Evolutionary conservation across 1,139 yeast species (phyloP), one percentile per base, ranked within the genome.

Genomic region (Taphrina flavorubra): DNA sequence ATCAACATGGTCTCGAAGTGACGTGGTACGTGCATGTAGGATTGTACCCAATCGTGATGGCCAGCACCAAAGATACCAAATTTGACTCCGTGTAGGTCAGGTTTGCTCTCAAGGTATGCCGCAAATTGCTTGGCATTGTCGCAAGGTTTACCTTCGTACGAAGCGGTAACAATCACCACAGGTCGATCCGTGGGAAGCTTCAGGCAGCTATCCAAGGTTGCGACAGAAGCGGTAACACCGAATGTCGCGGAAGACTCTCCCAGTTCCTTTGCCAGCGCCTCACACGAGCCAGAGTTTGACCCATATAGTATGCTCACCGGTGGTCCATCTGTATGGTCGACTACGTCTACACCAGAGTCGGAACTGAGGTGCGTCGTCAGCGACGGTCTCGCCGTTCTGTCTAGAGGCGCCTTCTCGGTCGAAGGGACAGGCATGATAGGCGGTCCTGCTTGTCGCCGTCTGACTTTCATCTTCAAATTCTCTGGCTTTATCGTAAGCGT

Each of bases 51-150:
- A 39, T 65, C 69, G 47, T 65, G 69, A 49, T 65, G 69, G 20
- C 69, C 69, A 13, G 65, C 64, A 36, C 69, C 69, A 53, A 65
- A 65, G 60, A 65, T 55, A 14, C 60, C 53, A 34, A 59, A 65
- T 42, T 60, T 42, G 40, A 65, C 69, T 18, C 60, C 69, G 31
- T 36, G 40, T 40, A 65, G 55, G 44, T 62, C 59, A 11, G 66
- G 66, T 13, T 51, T 51, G 42, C 59, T 49, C 18, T 51, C 64
- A 13, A 65, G 42, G 37, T 61, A 65, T 16, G 64, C 64, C 10
- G 64, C 69, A 53, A 65, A 65, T 49, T 59, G 69, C 18, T 55
- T 56, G 31, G 69, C 69, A 44, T 65, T 65, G 56, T 65, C 69
- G 40, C 65, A 56, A 6, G 69, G 69, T 60, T 59, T 60, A 49